Conservation (phyloP, 2,329 filamentous ascomycete genomes). For the Hypoxylon sp. region DNA sequence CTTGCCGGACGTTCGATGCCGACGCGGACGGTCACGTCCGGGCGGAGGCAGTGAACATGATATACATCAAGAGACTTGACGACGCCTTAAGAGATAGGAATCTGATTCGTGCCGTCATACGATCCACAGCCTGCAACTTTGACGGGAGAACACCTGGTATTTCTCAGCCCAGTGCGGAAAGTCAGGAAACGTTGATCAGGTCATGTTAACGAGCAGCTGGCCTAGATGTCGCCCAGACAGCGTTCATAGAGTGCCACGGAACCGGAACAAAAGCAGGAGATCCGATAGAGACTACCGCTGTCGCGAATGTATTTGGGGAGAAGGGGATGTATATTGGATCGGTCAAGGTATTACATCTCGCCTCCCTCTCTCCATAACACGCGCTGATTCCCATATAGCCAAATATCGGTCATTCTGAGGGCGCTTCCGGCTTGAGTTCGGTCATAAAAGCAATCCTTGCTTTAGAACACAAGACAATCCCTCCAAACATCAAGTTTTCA, state of each 20-base stretch:
- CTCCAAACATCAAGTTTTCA: conserved; percentile 43
- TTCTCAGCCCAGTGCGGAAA: conserved; percentile 51
- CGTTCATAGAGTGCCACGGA: conserved; percentile 47
- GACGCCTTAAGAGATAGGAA: conserved; percentile 51
- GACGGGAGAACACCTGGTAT: conserved; percentile 56
- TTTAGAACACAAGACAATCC: conserved; percentile 45
- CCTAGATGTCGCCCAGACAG: conserved; percentile 35
- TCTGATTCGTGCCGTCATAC: conserved; percentile 47
- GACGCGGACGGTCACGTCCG: conserved; percentile 59
- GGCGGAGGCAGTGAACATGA: conserved; percentile 56
- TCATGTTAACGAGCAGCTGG: conserved; percentile 44
- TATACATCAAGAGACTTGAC: conserved; percentile 57
- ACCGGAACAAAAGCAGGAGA: conserved; percentile 47
- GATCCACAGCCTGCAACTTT: conserved; percentile 49
- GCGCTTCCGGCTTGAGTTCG: conserved; percentile 43
- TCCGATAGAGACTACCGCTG: conserved; percentile 41
- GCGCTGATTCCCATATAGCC: conserved; percentile 35
- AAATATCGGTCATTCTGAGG: conserved; percentile 51
- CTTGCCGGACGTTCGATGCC: conserved; percentile 52
- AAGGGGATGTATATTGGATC: conserved; percentile 28
- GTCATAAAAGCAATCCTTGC: conserved; percentile 47
- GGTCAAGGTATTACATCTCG: conserved; percentile 19
- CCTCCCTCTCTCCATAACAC: background rate
- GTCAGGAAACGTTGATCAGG: conserved; percentile 49
- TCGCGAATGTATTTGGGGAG: conserved; percentile 15